Evolutionary conservation across 768 basidiomycete species (phyloP).

Genomic region (Mrakia blollopis): DNA sequence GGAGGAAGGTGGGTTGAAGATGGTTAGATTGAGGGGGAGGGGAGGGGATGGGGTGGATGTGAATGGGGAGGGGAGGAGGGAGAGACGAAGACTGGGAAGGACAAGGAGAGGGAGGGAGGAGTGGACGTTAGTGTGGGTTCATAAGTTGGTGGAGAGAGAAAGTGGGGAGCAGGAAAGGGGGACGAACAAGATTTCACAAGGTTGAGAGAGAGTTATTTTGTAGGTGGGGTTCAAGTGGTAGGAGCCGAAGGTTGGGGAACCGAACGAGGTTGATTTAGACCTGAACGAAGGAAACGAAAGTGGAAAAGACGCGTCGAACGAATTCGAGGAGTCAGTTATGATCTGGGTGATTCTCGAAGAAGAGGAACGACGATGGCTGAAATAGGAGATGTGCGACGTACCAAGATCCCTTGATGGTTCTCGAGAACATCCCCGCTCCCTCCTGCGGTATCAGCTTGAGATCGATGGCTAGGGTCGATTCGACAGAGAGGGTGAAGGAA

Average conservation of each 20-base stretch:
- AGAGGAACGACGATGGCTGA: too few relatives aligned
- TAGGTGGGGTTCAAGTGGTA: constrained; percentile 21
- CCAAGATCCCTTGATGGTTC: constrained; percentile 69
- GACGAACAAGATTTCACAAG: constrained; percentile 12
- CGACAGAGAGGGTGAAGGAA: constrained; percentile 59
- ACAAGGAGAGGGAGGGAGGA: background rate
- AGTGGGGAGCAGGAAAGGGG: background rate
- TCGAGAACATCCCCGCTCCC: constrained; percentile 84
- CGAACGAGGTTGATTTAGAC: background rate
- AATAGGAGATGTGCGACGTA: constrained; percentile 42
- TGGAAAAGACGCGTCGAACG: background rate
- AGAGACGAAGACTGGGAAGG: constrained; percentile 3
- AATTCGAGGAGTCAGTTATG: background rate
- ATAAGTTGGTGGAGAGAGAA: background rate
- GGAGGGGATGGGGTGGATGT: background rate
- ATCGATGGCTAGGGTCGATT: constrained; percentile 59
- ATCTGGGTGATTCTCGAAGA: background rate
- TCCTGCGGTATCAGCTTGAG: constrained; percentile 68
- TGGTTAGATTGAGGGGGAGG: constrained; percentile 2
- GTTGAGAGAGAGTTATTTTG: background rate
- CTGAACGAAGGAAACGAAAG: background rate
- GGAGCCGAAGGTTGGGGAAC: constrained; percentile 10
- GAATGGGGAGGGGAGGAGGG: background rate
- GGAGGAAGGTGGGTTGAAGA: background rate
- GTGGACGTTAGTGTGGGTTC: background rate